phyloP scores from a whole-genome alignment of 257 asterid species.

The Cordia subcordata region DNA sequence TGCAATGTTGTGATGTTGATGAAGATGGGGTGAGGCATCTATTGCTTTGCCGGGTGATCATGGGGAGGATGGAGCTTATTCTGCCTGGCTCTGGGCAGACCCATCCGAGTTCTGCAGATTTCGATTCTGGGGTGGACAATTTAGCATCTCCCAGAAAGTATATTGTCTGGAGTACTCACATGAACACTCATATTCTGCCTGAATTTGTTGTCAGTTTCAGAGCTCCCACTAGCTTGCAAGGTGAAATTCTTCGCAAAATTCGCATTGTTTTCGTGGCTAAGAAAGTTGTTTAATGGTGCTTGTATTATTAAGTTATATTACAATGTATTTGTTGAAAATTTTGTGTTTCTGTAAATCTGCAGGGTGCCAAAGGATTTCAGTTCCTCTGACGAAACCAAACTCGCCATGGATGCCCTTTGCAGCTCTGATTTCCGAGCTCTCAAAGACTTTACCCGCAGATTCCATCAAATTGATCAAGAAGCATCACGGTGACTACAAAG shows the following conservation, averaged over 20 bases:
- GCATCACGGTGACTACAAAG: constrained; percentile 19
- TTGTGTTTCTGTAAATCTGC: neutral
- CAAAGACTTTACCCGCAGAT: constrained; percentile 18
- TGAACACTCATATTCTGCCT: constrained; percentile 61
- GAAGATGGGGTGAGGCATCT: constrained; percentile 42
- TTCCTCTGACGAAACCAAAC: constrained; percentile 15
- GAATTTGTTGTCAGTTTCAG: constrained; percentile 48
- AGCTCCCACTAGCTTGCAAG: constrained; percentile 21
- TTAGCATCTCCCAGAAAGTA: constrained; percentile 40
- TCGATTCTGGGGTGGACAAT: constrained; percentile 54
- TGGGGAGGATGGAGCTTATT: constrained; percentile 46
- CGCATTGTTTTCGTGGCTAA: neutral
- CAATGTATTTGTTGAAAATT: too few species aligned
- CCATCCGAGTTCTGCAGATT: constrained; percentile 47
- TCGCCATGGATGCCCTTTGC: constrained; percentile 40
- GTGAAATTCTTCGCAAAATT: constrained; percentile 14
- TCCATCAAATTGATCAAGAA: constrained; percentile 21
- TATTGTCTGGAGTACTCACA: constrained; percentile 47
- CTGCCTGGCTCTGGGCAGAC: constrained; percentile 27
- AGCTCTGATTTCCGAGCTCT: constrained; percentile 23
- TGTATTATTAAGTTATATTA: too few species aligned
- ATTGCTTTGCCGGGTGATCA: constrained; percentile 54
- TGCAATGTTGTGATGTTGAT: constrained; percentile 34
- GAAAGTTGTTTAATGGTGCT: neutral
- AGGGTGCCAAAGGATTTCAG: constrained; percentile 5